Evolutionary conservation across 2,329 filamentous ascomycete genomes (phyloP).

Genomic region (Clonostachys sp.): DNA sequence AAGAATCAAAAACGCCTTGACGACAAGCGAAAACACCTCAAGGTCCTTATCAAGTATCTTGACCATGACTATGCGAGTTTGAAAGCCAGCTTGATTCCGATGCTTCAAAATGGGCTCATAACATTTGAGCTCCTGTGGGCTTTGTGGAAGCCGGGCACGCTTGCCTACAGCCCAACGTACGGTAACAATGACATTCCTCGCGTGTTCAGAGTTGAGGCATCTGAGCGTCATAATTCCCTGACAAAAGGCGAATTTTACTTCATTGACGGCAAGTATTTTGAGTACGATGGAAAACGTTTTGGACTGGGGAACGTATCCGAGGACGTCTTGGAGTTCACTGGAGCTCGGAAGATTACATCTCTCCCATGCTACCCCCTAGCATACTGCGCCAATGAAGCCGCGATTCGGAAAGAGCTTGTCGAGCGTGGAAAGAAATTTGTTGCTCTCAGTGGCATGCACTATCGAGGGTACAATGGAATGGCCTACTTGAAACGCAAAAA

Average conservation of each 20-base stretch:
- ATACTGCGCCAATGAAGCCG: constrained; percentile 70
- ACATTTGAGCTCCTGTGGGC: constrained; percentile 89
- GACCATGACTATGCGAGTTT: constrained; percentile 74
- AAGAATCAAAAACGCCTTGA: constrained; percentile 55
- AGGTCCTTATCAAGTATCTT: constrained; percentile 71
- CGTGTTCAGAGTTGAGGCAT: constrained; percentile 76
- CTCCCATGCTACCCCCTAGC: constrained; percentile 72
- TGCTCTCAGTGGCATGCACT: constrained; percentile 74
- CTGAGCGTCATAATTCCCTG: constrained; percentile 64
- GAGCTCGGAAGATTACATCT: constrained; percentile 76
- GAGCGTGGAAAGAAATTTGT: constrained; percentile 84
- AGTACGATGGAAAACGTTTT: constrained; percentile 84
- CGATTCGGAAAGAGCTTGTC: constrained; percentile 62
- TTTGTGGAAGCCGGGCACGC: constrained; percentile 80
- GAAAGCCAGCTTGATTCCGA: constrained; percentile 74
- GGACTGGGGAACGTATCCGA: constrained; percentile 68
- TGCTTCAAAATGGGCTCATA: constrained; percentile 78
- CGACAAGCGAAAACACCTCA: constrained; percentile 60
- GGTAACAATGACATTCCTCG: constrained; percentile 71
- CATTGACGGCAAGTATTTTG: constrained; percentile 75
- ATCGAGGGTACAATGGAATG: constrained; percentile 77
- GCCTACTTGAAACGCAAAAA: constrained; percentile 82
- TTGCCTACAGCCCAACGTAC: constrained; percentile 75
- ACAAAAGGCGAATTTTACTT: constrained; percentile 72
- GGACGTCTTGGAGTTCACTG: constrained; percentile 72